These are phyloP conservation scores for Elongisporangium undulatum DNA, from an alignment of 352 stramenopile genomes.

Conservation along the genomic window DNA sequence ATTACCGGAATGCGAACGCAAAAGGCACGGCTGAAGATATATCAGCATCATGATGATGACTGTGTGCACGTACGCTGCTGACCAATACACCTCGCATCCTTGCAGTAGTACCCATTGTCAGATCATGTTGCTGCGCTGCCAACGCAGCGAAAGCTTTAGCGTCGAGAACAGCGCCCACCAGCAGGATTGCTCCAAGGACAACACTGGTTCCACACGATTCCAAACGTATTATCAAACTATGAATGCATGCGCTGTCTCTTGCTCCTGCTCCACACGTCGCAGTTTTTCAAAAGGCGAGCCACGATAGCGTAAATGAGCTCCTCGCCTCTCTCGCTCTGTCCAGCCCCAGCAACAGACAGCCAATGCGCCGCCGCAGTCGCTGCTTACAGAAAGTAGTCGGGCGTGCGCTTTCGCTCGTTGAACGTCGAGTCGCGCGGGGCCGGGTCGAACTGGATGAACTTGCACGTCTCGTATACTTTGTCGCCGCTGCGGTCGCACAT, in stretches of 20 bases:
- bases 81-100: no score
- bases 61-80: no score
- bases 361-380: neutral
- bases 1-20: no score
- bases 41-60: no score
- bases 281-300: neutral
- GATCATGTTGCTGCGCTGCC: no score
- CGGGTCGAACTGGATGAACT: conserved; percentile 91
- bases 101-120: no score
- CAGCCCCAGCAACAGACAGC: conserved; percentile 4
- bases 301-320: neutral
- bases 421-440: conserved; percentile 89
- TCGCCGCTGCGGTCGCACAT: conserved; percentile 84
- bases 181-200: no score
- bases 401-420: conserved; percentile 90
- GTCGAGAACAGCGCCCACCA: no score
- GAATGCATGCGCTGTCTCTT: neutral
- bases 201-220: neutral
- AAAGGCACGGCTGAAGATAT: no score
- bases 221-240: neutral
- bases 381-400: conserved; percentile 90
- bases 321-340: neutral
- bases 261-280: neutral
- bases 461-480: conserved; percentile 91
- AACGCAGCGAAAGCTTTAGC: conserved; percentile 1